These are phyloP conservation scores for Naganishia vishniacii DNA, from an alignment of 768 basidiomycete genomes.

Conservation along the genomic window DNA sequence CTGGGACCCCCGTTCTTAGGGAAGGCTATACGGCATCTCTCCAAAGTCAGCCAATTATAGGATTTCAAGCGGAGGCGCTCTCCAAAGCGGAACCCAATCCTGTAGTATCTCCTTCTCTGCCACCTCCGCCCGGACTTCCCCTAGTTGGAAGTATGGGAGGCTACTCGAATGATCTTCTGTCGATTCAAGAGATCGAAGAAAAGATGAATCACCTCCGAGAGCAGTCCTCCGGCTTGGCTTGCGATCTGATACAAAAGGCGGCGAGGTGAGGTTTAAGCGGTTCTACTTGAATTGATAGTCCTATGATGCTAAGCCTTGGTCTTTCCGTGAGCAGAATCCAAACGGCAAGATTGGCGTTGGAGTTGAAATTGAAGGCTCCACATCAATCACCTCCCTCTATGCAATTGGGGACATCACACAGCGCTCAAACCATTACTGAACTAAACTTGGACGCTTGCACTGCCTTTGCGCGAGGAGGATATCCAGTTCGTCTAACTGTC, in stretches of 20 bases:
- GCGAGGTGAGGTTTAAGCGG: slow-evolving; percentile 4
- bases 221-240: slow-evolving; percentile 13
- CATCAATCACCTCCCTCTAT: no score
- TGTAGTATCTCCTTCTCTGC: background rate
- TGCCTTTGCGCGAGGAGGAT: no score
- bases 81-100: background rate
- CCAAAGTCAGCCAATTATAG: background rate
- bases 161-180: slow-evolving; percentile 4
- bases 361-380: background rate
- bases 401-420: no score
- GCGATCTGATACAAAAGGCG: slow-evolving; percentile 9
- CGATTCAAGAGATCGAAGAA: slow-evolving; percentile 2
- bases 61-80: background rate
- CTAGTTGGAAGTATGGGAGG: background rate
- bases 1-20: background rate
- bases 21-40: background rate
- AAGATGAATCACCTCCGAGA: slow-evolving; percentile 5
- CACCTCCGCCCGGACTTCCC: background rate
- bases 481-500: no score
- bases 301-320: background rate
- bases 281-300: background rate
- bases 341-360: background rate
- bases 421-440: no score
- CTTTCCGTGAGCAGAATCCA: slow-evolving; percentile 3
- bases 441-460: no score